Evolutionary conservation across 179 eudicot species (phyloP).

Genomic region (Silene coronaria): DNA sequence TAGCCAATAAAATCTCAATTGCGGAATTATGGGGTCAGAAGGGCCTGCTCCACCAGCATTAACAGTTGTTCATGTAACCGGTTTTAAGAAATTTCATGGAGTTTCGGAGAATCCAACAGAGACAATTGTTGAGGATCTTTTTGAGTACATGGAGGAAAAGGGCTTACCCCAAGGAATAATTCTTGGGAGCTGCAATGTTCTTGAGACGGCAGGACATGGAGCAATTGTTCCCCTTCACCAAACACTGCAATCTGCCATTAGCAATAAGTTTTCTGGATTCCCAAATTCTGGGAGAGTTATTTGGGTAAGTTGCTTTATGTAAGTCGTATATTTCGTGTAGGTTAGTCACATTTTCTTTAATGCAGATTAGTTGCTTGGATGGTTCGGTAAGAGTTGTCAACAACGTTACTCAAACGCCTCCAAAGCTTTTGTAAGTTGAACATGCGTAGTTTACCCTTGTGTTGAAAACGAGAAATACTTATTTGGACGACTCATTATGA

Average conservation of each 20-base stretch:
- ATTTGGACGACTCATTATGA: no score
- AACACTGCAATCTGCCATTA: constrained; percentile 58
- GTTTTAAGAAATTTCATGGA: constrained; percentile 90
- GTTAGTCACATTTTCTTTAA: constrained; percentile 3
- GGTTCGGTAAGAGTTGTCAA: neutral
- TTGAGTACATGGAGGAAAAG: constrained; percentile 54
- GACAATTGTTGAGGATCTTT: constrained; percentile 57
- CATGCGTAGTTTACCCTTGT: no score
- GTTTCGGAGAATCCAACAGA: constrained; percentile 96
- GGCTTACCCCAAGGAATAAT: constrained; percentile 65
- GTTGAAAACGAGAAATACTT: no score
- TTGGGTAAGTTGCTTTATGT: constrained; percentile 57
- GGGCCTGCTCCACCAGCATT: constrained; percentile 73
- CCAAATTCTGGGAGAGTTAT: constrained; percentile 46
- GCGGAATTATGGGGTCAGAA: constrained; percentile 82
- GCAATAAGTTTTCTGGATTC: constrained; percentile 34
- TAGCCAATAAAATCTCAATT: constrained; percentile 18
- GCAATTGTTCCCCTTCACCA: constrained; percentile 75
- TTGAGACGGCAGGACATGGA: constrained; percentile 93
- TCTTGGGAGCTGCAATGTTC: constrained; percentile 81
- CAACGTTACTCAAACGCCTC: no score
- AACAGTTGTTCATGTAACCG: constrained; percentile 77
- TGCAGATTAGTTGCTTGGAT: neutral
- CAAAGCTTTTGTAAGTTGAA: no score
- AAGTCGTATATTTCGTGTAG: neutral